These are phyloP conservation scores for Colletotrichum neosansevieriae DNA, from an alignment of 2,329 filamentous ascomycete species.

Conservation along the genomic window DNA sequence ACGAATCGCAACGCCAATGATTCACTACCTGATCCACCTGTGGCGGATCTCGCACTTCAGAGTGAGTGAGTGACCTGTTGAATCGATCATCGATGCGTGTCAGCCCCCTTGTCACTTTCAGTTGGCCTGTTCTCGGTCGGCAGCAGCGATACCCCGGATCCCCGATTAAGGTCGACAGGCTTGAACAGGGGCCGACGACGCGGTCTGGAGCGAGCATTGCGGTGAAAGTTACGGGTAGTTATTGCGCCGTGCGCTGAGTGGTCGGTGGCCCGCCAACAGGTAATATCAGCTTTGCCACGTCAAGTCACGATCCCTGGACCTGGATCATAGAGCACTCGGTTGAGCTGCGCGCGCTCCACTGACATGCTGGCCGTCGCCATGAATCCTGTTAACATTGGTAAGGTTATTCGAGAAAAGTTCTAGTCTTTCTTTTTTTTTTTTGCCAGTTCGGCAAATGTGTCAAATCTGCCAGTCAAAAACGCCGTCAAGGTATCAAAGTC, in stretches of 20 bases:
- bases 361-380: background rate
- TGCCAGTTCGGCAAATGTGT: background rate
- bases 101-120: background rate
- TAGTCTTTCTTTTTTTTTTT: too few relatives aligned
- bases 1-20: conserved; percentile 7
- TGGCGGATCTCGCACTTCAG: too few relatives aligned
- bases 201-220: background rate
- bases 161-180: conserved; percentile 11
- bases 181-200: background rate
- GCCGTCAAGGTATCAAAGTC: background rate
- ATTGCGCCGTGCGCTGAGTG: conserved; percentile 10
- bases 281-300: conserved; percentile 1
- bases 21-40: conserved; percentile 18
- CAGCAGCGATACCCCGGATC: conserved; percentile 28
- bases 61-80: too few relatives aligned
- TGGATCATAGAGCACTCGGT: background rate
- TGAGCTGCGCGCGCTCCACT: background rate
- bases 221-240: conserved; percentile 15
- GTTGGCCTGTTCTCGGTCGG: background rate
- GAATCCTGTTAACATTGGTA: background rate
- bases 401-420: conserved; percentile 18
- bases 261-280: conserved; percentile 6
- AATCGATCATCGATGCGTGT: too few relatives aligned
- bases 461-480: background rate
- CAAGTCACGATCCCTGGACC: conserved; percentile 13